phyloP scores from a whole-genome alignment of 768 basidiomycete genomes.

The Hydnomerulius pinastri region DNA sequence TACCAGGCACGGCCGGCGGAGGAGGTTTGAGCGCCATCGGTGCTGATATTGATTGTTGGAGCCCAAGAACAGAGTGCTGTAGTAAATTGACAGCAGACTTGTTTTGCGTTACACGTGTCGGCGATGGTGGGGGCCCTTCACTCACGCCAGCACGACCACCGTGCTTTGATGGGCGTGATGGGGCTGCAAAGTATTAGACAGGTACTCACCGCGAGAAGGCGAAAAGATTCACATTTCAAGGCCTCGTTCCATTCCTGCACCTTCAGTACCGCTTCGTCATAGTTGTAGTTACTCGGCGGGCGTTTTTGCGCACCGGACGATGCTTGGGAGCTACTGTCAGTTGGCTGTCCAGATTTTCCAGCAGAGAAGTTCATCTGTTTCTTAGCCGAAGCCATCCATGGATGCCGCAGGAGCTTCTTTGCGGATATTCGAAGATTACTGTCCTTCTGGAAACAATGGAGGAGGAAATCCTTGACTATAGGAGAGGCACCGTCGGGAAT shows the following conservation, averaged over 20 bases:
- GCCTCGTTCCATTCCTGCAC: conserved; percentile 99
- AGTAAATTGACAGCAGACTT: conserved; percentile 28
- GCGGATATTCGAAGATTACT: conserved; percentile 92
- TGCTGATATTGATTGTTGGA: conserved; percentile 37
- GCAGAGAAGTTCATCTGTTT: conserved; percentile 58
- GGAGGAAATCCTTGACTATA: conserved; percentile 94
- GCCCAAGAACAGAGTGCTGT: conserved; percentile 34
- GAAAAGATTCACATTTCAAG: conserved; percentile 66
- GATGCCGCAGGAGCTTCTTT: conserved; percentile 87
- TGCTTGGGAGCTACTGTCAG: conserved; percentile 38
- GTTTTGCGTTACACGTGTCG: conserved; percentile 36
- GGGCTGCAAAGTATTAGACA: conserved; percentile 46
- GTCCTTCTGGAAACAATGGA: conserved; percentile 98
- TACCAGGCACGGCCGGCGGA: conserved; percentile 15
- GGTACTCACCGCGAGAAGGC: conserved; percentile 14
- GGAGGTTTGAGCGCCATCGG: conserved; percentile 28
- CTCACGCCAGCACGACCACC: conserved; percentile 39
- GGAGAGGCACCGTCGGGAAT: conserved; percentile 95
- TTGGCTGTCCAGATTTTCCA: conserved; percentile 27
- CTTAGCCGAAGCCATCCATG: conserved; percentile 92
- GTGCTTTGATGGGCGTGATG: conserved; percentile 73
- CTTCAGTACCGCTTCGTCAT: conserved; percentile 89
- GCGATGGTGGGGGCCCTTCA: conserved; percentile 47
- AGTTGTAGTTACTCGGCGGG: conserved; percentile 81
- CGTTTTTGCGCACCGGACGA: conserved; percentile 39